Base-by-base conservation (phyloP, 129 eudicot genomes). In the Escallonia rubra region DNA sequence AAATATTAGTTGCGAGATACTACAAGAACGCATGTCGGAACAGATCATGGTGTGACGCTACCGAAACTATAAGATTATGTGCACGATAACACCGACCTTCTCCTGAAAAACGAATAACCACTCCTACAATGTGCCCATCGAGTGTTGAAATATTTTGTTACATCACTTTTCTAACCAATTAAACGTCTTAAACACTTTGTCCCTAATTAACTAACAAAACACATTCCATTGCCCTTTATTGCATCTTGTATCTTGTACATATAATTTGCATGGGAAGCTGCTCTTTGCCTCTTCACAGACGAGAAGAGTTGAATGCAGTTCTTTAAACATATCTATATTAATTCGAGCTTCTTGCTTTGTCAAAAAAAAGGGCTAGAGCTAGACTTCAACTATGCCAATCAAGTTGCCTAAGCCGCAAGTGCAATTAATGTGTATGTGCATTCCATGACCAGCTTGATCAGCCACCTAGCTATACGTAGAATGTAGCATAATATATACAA, bases 401-500 rank as follows among this genome's bases (percentile, higher is more conserved):
- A 54, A 15, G 59, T 68, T 68, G 79, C 50, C 63, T 23, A 23
- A 23, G 34, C 34, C 61, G 68, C 11, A 8, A 15, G 7, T 8
- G 46, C 6, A 60, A n/a, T 10, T 8, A 62, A 7, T 7, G 12
- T 23, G 45, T 15, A 64, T 64, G 47, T 64, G 43, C 43, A 64
- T 3, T 45, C 46, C 46, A 45, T 64, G 40, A 43, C 52, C 10
- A 13, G 42, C 41, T 63, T 61, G 40, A 68, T 10, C 42, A 34
- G 13, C 15, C 15, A 8, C 10, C 51, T 52, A 55, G 41, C 63
- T 23, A 63, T 76, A 68, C 72, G 80, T 66, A 78, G 84, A 83
- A 85, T 85, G 82, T 75, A 54, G 74, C 6, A 53, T 57, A 6
- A 7, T 13, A 45, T 47, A 59, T 70, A 64, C 45, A 76, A 56